Base-by-base conservation (phyloP, 192 early-diverging fungal species). In the Gamsiella multidivaricata region DNA sequence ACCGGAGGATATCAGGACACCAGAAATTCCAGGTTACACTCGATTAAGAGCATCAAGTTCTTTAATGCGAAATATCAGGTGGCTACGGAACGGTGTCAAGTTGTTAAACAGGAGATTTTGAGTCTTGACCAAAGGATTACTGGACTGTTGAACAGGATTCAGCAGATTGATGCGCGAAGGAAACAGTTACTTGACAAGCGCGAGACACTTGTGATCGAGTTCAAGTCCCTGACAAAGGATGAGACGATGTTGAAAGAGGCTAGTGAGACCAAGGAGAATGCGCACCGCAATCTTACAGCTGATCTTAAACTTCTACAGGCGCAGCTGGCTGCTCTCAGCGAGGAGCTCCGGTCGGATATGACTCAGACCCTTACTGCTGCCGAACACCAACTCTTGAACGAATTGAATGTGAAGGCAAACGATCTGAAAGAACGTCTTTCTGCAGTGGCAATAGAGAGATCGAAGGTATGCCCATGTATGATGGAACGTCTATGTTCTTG, bases 1-100 rank as follows among this genome's bases (percentile, higher is more conserved):
- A 92, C 91, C 37, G 97, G 97, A 69, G 97, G 97, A 29, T 98
- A 87, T 79, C 85, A 86, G 51, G 94, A 94, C 73, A 85, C 82
- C 26, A 83, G 88, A 22, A 81, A 86, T 25, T 92, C 94, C 20
- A 87, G 94, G 22, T 80, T 99, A 12, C 90, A 91, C 52, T 88
- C 92, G 3, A 89, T 91, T 37, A 86, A 88, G 55, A 80, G 81
- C 25, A 78, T 95, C 49, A 87, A 87, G 56, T 70, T 59, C 8
- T 82, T 67, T 36, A 80, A 84, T 25, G 57, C 64, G 8, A 83
- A 85, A 18, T 66, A 87, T 18, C 56, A 83, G 18, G 74, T 83
- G 14, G 83, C 85, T 12, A 72, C 72, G 28, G 70, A 58, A 6
- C 65, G 81, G 3, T 65, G 82, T 5, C 65, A 82, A 8, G 36